phyloP scores from a whole-genome alignment of 2,329 filamentous ascomycete genomes.

The Arachnopeziza araneosa region DNA sequence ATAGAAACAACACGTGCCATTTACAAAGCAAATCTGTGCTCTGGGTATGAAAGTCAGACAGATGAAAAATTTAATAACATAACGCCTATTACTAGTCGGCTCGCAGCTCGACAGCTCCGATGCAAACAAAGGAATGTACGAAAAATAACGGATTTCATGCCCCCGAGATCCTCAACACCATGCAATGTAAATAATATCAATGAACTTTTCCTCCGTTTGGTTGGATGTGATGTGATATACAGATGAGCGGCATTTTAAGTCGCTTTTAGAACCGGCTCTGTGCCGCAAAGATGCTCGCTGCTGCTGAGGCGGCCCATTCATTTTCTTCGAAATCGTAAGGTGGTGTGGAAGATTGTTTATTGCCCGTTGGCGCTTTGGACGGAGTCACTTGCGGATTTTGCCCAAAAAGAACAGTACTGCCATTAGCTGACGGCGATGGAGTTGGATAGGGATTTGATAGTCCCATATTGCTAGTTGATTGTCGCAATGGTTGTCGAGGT shows the following conservation, averaged over 20 bases:
- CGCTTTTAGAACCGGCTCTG: conserved; percentile 52
- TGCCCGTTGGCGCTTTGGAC: conserved; percentile 38
- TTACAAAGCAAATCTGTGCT: not conserved
- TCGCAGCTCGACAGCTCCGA: not conserved
- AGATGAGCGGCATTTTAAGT: conserved; percentile 16
- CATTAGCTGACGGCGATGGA: conserved; percentile 73
- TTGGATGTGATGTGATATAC: conserved; percentile 22
- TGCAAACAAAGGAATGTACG: not conserved
- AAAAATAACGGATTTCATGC: conserved; percentile 1
- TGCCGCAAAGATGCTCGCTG: conserved; percentile 74
- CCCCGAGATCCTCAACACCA: conserved; percentile 28
- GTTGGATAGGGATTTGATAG: conserved; percentile 60
- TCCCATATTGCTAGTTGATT: conserved; percentile 59
- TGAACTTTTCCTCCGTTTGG: conserved; percentile 26
- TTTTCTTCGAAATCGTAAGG: conserved; percentile 92
- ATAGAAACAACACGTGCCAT: not conserved
- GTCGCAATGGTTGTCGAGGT: conserved; percentile 46
- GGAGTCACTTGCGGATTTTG: conserved; percentile 49
- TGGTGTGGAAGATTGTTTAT: conserved; percentile 86
- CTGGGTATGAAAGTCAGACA: not conserved
- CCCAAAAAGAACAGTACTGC: conserved; percentile 65
- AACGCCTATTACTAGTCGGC: not conserved
- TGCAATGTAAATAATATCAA: conserved; percentile 30
- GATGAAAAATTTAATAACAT: not conserved
- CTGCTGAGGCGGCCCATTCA: conserved; percentile 81